phyloP scores from a whole-genome alignment of 768 basidiomycete genomes.

The Phallus indusiatus region DNA sequence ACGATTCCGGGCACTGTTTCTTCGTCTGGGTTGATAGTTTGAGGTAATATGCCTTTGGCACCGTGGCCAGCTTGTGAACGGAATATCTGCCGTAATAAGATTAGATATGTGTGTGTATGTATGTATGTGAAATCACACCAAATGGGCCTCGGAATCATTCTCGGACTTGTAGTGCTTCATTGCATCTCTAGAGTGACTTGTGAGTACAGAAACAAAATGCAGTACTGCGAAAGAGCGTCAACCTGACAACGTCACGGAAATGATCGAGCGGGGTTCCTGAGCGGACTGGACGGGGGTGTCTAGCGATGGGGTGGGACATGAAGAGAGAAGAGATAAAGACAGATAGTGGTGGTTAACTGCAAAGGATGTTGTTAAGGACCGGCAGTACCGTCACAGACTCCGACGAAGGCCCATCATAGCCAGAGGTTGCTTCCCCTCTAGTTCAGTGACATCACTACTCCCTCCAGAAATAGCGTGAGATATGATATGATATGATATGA shows the following conservation, averaged over 20 bases:
- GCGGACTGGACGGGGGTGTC: conserved; percentile 4
- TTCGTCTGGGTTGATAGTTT: conserved; percentile 74
- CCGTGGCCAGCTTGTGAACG: conserved; percentile 63
- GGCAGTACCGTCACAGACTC: neutral
- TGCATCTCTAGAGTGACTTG: conserved; percentile 28
- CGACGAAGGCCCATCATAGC: neutral
- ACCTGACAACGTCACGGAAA: conserved; percentile 10
- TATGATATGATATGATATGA: no score
- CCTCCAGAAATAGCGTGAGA: no score
- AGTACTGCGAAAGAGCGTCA: neutral
- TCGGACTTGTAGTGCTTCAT: conserved; percentile 65
- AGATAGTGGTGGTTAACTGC: neutral
- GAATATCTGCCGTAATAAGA: conserved; percentile 46
- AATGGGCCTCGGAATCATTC: conserved; percentile 82
- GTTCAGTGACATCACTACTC: no score
- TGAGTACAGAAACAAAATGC: neutral
- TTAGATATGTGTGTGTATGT: conserved; percentile 4
- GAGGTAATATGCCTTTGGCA: conserved; percentile 53
- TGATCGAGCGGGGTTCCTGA: conserved; percentile 8
- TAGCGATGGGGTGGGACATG: conserved; percentile 6
- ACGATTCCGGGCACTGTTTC: conserved; percentile 85
- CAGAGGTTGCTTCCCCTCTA: no score
- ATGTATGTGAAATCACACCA: conserved; percentile 31
- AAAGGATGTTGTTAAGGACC: neutral
- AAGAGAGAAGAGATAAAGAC: neutral